Evolutionary conservation across 1,139 yeast genomes (phyloP).

Genomic region (Pneumocystis jirovecii): DNA sequence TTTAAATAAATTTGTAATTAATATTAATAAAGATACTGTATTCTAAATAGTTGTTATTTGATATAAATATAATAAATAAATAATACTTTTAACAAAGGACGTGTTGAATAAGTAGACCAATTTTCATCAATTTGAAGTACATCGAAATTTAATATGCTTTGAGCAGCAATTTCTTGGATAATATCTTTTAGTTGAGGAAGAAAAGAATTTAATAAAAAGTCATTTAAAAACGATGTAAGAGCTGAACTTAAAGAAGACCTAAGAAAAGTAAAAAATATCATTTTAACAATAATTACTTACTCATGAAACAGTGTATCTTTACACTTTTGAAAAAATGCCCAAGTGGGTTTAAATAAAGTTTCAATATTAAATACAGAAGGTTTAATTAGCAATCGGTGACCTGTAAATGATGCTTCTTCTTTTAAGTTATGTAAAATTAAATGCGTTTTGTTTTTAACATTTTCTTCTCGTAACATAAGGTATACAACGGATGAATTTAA

Average conservation of each 20-base stretch:
- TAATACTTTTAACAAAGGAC: neutral
- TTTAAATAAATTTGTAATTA: neutral
- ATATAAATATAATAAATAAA: neutral
- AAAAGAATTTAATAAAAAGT: conserved; percentile 2
- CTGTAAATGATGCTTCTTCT: neutral
- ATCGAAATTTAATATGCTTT: conserved; percentile 1
- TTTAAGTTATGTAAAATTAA: neutral
- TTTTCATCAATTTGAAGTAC: conserved; percentile 1
- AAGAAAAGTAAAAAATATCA: neutral
- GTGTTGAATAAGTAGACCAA: neutral
- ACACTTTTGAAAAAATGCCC: conserved; percentile 6
- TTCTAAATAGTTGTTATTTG: neutral
- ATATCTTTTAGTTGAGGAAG: conserved; percentile 7
- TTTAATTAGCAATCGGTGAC: neutral
- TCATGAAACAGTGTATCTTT: conserved; percentile 2
- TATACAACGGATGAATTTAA: neutral
- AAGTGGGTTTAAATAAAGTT: conserved; percentile 8
- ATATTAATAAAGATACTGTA: neutral
- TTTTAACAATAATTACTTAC: neutral
- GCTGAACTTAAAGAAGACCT: neutral
- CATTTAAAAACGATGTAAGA: conserved; percentile 7
- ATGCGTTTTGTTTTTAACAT: neutral
- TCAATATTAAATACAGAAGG: conserved; percentile 9
- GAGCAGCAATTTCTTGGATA: conserved; percentile 2
- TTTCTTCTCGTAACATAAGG: neutral